Percentiles rank a stretch among this genome's conserved stretches.
Evolutionary conservation across 2,329 filamentous ascomycete species (phyloP).

Genomic region (Penicillium decumbens): DNA sequence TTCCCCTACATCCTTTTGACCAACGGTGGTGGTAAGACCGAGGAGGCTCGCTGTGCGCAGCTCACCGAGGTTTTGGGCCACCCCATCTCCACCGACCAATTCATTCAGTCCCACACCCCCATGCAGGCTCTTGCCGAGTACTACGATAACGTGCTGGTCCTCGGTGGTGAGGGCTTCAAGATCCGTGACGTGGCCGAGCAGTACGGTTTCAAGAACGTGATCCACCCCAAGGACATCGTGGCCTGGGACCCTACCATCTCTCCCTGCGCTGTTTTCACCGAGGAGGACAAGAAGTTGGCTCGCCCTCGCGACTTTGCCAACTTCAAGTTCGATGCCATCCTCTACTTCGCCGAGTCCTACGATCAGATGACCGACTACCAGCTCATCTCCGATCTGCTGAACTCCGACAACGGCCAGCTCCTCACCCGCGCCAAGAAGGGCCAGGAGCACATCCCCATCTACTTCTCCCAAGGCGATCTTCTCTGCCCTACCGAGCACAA

Average conservation of each 20-base stretch:
- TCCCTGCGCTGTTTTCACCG: constrained; percentile 64
- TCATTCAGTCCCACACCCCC: constrained; percentile 72
- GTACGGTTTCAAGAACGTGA: constrained; percentile 69
- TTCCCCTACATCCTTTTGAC: constrained; percentile 71
- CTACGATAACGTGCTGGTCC: constrained; percentile 70
- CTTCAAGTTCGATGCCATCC: constrained; percentile 67
- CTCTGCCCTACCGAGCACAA: constrained; percentile 64
- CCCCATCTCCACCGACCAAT: constrained; percentile 65
- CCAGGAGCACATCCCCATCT: constrained; percentile 64
- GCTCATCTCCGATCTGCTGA: constrained; percentile 69
- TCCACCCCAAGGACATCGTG: constrained; percentile 69
- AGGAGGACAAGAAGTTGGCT: constrained; percentile 62
- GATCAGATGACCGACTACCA: constrained; percentile 73
- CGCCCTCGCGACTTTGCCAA: constrained; percentile 67
- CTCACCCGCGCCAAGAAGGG: constrained; percentile 61
- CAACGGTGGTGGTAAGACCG: constrained; percentile 69
- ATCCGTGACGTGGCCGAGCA: constrained; percentile 68
- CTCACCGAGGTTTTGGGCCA: constrained; percentile 62
- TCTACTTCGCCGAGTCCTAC: constrained; percentile 69
- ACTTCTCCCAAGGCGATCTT: constrained; percentile 64
- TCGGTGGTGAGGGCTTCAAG: constrained; percentile 70
- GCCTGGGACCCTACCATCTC: constrained; percentile 66
- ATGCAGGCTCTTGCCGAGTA: constrained; percentile 73
- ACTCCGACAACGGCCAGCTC: constrained; percentile 62
- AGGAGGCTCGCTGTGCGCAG: constrained; percentile 61